phyloP scores from a whole-genome alignment of 148 eudicot genomes.

The Euryodendron excelsum region DNA sequence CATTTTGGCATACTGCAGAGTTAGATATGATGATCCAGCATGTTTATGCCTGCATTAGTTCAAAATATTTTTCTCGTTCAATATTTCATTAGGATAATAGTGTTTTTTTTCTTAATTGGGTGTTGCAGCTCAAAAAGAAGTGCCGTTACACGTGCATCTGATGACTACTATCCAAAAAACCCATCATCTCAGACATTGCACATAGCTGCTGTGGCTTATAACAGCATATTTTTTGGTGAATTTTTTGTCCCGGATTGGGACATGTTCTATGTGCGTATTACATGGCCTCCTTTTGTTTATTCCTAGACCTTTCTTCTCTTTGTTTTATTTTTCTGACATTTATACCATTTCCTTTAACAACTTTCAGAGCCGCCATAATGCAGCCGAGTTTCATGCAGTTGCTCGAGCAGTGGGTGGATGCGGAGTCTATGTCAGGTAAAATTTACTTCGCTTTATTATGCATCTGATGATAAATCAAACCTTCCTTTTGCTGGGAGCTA shows the following conservation, averaged over 20 bases:
- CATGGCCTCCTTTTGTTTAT: constrained; percentile 6
- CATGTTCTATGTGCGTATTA: constrained; percentile 44
- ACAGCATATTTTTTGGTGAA: constrained; percentile 47
- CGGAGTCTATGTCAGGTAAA: constrained; percentile 45
- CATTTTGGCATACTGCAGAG: not conserved
- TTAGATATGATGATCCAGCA: not conserved
- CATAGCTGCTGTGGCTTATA: constrained; percentile 42
- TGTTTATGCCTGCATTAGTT: not conserved
- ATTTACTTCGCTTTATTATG: not conserved
- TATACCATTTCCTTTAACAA: not conserved
- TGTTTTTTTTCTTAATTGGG: constrained; percentile 8
- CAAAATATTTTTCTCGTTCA: not conserved
- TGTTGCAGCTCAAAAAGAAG: constrained; percentile 38
- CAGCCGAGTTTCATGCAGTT: constrained; percentile 48
- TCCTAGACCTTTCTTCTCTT: not conserved
- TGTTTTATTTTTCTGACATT: not conserved
- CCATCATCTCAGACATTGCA: constrained; percentile 41
- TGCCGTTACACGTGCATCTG: constrained; percentile 45
- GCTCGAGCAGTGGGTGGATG: constrained; percentile 54
- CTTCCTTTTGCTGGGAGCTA: not conserved
- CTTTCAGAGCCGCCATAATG: constrained; percentile 37
- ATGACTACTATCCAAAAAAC: constrained; percentile 44
- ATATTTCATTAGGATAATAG: not conserved
- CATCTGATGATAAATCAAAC: not conserved
- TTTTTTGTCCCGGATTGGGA: constrained; percentile 51